A percentile compares a stretch with the other conserved stretches of the same genome.
phyloP scores from a whole-genome alignment of 148 eudicot genomes.

The Selenicereus undatus region DNA sequence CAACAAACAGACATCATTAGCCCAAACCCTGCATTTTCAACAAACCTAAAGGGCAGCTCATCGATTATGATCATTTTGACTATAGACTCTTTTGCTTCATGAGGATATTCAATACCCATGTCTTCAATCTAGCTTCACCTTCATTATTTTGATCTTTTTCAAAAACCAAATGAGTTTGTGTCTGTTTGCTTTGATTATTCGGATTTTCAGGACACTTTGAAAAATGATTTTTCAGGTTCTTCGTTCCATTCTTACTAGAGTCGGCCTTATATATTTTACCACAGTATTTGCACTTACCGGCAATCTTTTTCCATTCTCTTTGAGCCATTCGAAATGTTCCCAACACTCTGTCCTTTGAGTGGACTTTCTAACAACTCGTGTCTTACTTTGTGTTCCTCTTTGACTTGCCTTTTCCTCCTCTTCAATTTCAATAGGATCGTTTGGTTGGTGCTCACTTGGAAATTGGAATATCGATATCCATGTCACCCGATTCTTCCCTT shows the following conservation, averaged over 20 bases:
- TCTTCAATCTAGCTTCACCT: not conserved
- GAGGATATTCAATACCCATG: not conserved
- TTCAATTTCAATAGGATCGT: no score
- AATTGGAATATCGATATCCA: not conserved
- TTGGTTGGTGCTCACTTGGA: no score
- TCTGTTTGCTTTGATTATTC: not conserved
- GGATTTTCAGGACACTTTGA: not conserved
- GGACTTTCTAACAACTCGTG: no score
- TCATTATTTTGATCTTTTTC: not conserved
- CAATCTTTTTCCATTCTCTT: no score
- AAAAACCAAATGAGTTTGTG: not conserved
- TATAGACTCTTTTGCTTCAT: not conserved
- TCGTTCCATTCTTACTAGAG: not conserved
- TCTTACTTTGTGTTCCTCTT: no score
- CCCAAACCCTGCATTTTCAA: not conserved
- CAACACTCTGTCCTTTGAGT: no score
- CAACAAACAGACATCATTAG: not conserved
- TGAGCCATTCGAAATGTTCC: no score
- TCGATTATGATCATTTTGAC: not conserved
- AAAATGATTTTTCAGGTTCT: not conserved
- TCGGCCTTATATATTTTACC: not conserved
- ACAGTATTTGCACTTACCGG: not conserved
- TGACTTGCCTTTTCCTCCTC: not conserved
- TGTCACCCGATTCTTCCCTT: not conserved
- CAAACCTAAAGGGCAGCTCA: not conserved